Evolutionary conservation across 2,329 filamentous ascomycete species (phyloP).

Genomic region (Beauveria bassiana): DNA sequence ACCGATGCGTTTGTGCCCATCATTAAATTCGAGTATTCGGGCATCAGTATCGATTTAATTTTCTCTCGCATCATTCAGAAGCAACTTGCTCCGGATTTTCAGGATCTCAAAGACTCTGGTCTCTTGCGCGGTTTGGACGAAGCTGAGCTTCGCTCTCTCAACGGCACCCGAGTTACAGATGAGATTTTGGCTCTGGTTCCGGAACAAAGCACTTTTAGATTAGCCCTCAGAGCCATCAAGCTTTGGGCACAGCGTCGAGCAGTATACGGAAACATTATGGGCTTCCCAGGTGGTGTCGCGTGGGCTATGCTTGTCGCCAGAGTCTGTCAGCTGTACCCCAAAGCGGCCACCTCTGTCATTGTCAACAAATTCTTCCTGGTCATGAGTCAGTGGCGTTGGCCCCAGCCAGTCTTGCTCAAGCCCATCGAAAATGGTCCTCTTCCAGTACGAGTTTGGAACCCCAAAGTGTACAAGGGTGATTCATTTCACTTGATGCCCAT

Average conservation of each 20-base stretch:
- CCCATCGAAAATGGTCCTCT: constrained; percentile 74
- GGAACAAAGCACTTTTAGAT: constrained; percentile 80
- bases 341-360: constrained; percentile 79
- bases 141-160: constrained; percentile 78
- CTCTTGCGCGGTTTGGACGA: constrained; percentile 82
- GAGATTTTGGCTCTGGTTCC: constrained; percentile 86
- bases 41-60: constrained; percentile 92
- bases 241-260: constrained; percentile 90
- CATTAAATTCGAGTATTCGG: constrained; percentile 88
- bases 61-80: constrained; percentile 68
- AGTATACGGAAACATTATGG: constrained; percentile 93
- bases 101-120: constrained; percentile 73
- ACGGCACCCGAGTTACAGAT: constrained; percentile 89
- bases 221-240: constrained; percentile 87
- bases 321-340: constrained; percentile 92
- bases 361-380: constrained; percentile 93
- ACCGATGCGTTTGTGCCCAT: constrained; percentile 91
- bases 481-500: constrained; percentile 91
- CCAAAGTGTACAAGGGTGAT: constrained; percentile 75
- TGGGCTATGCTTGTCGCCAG: constrained; percentile 97
- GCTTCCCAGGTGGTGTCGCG: constrained; percentile 91
- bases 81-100: constrained; percentile 58
- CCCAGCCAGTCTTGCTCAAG: constrained; percentile 85
- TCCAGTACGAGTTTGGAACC: constrained; percentile 88
- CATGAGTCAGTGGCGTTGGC: constrained; percentile 88